phyloP scores from a whole-genome alignment of 139 green algal species.

The Picochlorum sp. region DNA sequence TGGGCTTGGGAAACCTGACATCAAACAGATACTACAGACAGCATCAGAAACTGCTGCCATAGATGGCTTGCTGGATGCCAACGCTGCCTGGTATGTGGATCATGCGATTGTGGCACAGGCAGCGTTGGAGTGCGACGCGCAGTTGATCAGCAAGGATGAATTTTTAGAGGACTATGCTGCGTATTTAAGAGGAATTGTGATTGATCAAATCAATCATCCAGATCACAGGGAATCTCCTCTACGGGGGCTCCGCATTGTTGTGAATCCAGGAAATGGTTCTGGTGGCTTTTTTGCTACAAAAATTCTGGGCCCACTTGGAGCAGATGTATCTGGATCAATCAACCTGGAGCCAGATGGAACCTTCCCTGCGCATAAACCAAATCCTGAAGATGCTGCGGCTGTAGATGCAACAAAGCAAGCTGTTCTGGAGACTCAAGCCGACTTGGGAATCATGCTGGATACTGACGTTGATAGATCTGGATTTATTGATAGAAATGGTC shows the following conservation, averaged over 20 bases:
- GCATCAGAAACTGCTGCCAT: constrained; percentile 23
- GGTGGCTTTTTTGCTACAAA: constrained; percentile 82
- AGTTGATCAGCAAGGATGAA: constrained; percentile 21
- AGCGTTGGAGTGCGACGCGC: constrained; percentile 18
- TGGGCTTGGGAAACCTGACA: constrained; percentile 73
- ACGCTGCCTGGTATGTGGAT: constrained; percentile 19
- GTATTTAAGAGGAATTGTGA: constrained; percentile 61
- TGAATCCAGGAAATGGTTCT: constrained; percentile 68
- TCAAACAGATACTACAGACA: constrained; percentile 57
- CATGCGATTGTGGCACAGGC: constrained; percentile 31
- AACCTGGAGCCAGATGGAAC: constrained; percentile 89
- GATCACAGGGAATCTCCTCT: constrained; percentile 48
- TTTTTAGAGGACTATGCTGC: constrained; percentile 53
- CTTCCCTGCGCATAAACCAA: constrained; percentile 92
- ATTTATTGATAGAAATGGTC: constrained; percentile 66
- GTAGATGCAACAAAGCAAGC: constrained; percentile 37
- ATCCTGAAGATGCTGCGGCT: constrained; percentile 86
- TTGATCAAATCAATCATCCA: constrained; percentile 39
- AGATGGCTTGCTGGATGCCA: constrained; percentile 7
- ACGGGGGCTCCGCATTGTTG: constrained; percentile 47
- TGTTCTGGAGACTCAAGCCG: constrained; percentile 42
- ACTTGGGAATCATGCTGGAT: constrained; percentile 94
- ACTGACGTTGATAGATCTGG: constrained; percentile 91
- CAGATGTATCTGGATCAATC: constrained; percentile 65
- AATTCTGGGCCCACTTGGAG: constrained; percentile 83